These are phyloP conservation scores for Talaromyces sp. DNA, from an alignment of 2,329 filamentous ascomycete species.

Conservation along the genomic window DNA sequence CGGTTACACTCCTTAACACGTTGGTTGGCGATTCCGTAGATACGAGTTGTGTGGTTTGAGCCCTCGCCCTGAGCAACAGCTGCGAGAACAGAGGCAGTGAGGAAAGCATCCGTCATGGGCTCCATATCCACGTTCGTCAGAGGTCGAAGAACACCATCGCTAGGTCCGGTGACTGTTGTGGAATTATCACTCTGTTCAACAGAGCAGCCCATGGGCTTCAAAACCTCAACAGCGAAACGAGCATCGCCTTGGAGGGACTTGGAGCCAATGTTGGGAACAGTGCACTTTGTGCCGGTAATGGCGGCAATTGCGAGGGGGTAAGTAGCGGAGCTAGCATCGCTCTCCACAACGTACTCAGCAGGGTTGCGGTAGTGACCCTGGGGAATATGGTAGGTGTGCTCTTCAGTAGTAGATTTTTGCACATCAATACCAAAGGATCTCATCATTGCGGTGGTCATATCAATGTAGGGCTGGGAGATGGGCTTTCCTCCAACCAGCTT, in stretches of 20 bases:
- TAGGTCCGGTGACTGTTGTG: conserved; percentile 91
- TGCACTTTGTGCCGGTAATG: conserved; percentile 93
- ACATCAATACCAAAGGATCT: conserved; percentile 83
- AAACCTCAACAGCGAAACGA: conserved; percentile 85
- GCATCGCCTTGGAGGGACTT: conserved; percentile 92
- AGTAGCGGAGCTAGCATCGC: conserved; percentile 95
- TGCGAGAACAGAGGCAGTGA: conserved; percentile 90
- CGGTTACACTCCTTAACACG: conserved; percentile 98
- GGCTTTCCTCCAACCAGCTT: conserved; percentile 93
- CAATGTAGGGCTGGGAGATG: conserved; percentile 95
- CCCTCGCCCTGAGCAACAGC: conserved; percentile 78
- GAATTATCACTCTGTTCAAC: conserved; percentile 83
- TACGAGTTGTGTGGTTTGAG: conserved; percentile 68
- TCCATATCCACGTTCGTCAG: conserved; percentile 93
- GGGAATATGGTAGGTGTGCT: conserved; percentile 92
- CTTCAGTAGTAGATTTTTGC: conserved; percentile 72
- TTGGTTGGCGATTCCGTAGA: conserved; percentile 95
- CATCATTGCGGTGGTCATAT: conserved; percentile 99
- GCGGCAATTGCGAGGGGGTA: conserved; percentile 93
- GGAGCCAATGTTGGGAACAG: conserved; percentile 93
- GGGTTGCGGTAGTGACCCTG: conserved; percentile 83
- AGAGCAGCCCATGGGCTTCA: conserved; percentile 89
- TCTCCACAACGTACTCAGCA: conserved; percentile 84
- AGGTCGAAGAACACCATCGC: conserved; percentile 70
- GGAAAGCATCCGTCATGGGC: conserved; percentile 97